These are phyloP conservation scores for Diaporthe longicolla DNA, from an alignment of 2,329 filamentous ascomycete species.

Conservation along the genomic window DNA sequence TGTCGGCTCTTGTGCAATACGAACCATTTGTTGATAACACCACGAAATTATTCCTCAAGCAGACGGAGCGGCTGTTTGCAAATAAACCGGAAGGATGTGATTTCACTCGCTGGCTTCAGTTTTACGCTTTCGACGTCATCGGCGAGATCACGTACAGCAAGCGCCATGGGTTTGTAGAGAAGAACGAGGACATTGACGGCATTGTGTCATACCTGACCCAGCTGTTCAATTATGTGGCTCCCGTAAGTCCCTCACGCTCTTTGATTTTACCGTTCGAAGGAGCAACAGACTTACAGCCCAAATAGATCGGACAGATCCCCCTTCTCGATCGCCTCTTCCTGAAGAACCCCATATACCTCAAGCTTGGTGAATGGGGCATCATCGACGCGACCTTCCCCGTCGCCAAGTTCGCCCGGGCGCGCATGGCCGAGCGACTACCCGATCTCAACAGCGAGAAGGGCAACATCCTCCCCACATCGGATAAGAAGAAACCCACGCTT, in stretches of 20 bases:
- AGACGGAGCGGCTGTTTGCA: slow-evolving; percentile 71
- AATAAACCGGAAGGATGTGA: slow-evolving; percentile 65
- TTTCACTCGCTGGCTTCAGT: slow-evolving; percentile 82
- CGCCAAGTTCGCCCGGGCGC: slow-evolving; percentile 77
- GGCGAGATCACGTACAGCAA: slow-evolving; percentile 84
- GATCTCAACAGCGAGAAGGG: slow-evolving; percentile 55
- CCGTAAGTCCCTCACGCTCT: slow-evolving; percentile 61
- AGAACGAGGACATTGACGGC: slow-evolving; percentile 81
- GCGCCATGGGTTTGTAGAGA: slow-evolving; percentile 81
- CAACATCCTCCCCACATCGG: slow-evolving; percentile 56
- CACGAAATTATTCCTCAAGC: slow-evolving; percentile 77
- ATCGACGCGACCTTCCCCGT: slow-evolving; percentile 80
- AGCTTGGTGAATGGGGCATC: slow-evolving; percentile 76
- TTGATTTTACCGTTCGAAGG: no score
- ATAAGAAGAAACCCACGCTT: slow-evolving; percentile 58
- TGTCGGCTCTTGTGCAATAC: slow-evolving; percentile 83
- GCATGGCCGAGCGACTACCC: slow-evolving; percentile 74
- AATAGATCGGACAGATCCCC: slow-evolving; percentile 78
- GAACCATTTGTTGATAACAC: slow-evolving; percentile 86
- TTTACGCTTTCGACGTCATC: slow-evolving; percentile 86
- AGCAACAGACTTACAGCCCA: neutral
- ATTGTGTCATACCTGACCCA: slow-evolving; percentile 76
- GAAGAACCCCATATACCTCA: slow-evolving; percentile 82
- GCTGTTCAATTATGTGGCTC: slow-evolving; percentile 79
- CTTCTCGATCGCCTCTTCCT: slow-evolving; percentile 77